Evolutionary conservation across 495 filamentous ascomycete genomes (phyloP).

Genomic region (Pseudomonodictys pantanalensis): DNA sequence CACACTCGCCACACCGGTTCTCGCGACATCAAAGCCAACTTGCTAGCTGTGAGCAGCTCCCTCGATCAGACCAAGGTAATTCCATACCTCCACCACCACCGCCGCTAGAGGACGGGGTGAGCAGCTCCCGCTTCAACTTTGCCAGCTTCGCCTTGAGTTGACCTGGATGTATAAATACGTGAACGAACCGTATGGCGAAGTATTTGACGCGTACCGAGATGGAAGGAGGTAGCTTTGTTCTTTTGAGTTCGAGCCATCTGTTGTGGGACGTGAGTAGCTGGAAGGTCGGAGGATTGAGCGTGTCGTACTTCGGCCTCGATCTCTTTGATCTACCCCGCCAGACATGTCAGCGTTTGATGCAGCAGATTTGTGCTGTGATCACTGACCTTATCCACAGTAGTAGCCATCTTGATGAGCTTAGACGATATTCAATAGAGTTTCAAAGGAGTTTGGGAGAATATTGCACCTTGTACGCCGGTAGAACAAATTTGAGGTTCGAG

Average conservation of each 20-base stretch:
- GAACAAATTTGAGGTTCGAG: constrained; percentile 17
- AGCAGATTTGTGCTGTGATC: neutral
- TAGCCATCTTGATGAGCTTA: constrained; percentile 68
- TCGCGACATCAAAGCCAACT: constrained; percentile 96
- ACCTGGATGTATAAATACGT: constrained; percentile 46
- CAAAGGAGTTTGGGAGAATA: neutral
- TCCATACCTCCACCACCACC: constrained; percentile 73
- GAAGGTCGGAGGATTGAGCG: neutral
- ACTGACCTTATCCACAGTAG: constrained; percentile 87
- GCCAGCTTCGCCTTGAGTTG: constrained; percentile 98
- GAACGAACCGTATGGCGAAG: no score
- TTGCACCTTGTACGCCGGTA: neutral
- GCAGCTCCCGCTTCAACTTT: constrained; percentile 91
- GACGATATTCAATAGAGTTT: neutral
- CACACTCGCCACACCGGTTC: constrained; percentile 95
- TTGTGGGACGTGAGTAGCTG: neutral
- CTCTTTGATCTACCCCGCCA: constrained; percentile 79
- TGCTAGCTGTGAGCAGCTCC: no score
- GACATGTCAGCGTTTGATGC: constrained; percentile 21
- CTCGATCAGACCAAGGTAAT: no score
- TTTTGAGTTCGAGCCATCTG: constrained; percentile 96
- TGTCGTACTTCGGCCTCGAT: constrained; percentile 85
- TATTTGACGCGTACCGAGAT: constrained; percentile 52
- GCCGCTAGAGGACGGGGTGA: constrained; percentile 78
- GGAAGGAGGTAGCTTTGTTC: constrained; percentile 93